Evolutionary conservation across 2,329 filamentous ascomycete species (phyloP).

Genomic region (Paramyrothecium roridum): DNA sequence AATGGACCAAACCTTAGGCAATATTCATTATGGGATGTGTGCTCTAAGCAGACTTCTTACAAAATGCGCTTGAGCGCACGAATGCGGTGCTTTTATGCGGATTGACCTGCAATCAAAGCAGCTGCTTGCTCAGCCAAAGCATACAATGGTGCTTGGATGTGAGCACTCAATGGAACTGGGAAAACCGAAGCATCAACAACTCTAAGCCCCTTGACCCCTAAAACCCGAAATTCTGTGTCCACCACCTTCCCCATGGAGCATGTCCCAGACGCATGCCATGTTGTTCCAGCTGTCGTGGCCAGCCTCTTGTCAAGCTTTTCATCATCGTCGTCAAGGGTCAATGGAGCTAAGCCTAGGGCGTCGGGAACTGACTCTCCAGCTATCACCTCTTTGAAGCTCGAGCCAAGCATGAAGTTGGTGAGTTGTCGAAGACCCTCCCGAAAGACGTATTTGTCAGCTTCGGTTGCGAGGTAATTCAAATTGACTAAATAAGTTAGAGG

Average conservation of each 20-base stretch:
- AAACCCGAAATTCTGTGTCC: slow-evolving; percentile 52
- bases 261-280: slow-evolving; percentile 50
- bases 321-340: slow-evolving; percentile 12
- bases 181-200: slow-evolving; percentile 31
- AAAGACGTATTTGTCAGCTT: slow-evolving; percentile 18
- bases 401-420: slow-evolving; percentile 15
- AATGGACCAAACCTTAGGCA: too few relatives aligned
- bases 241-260: slow-evolving; percentile 54
- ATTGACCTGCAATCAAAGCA: slow-evolving; percentile 12
- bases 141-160: slow-evolving; percentile 28
- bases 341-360: slow-evolving; percentile 9
- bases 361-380: slow-evolving; percentile 15
- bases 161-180: slow-evolving; percentile 23
- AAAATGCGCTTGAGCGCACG: too few relatives aligned
- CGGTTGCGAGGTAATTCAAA: slow-evolving; percentile 17
- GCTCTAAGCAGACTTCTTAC: too few relatives aligned
- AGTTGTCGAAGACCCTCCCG: slow-evolving; percentile 17
- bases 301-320: slow-evolving; percentile 16
- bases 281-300: slow-evolving; percentile 31
- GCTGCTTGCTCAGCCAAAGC: slow-evolving; percentile 31
- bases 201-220: slow-evolving; percentile 31
- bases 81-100: too few relatives aligned
- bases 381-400: slow-evolving; percentile 13
- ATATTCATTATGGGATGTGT: too few relatives aligned
- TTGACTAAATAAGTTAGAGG: slow-evolving; percentile 7